Evolutionary conservation across 352 stramenopile genomes (phyloP).

Genomic region (Globisporangium cylindrosporum): DNA sequence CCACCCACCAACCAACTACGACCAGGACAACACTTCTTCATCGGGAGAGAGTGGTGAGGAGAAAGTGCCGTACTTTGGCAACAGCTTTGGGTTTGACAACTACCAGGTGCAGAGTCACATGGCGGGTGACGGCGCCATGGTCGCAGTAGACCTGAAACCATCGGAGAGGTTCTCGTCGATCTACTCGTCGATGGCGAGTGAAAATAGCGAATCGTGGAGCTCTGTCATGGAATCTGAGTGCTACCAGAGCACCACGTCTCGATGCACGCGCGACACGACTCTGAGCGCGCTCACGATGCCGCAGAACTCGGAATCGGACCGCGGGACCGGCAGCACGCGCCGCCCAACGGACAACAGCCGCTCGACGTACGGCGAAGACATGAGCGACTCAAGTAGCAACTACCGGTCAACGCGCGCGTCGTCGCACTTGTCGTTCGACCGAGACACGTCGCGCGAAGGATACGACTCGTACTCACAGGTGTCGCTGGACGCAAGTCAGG

Average conservation of each 20-base stretch:
- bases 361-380: slow-evolving; percentile 9
- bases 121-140: slow-evolving; percentile 9
- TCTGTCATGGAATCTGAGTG: slow-evolving; percentile 70
- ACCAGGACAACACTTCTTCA: slow-evolving; percentile 18
- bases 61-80: slow-evolving; percentile 15
- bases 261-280: slow-evolving; percentile 66
- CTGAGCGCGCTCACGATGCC: slow-evolving; percentile 56
- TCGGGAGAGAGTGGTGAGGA: slow-evolving; percentile 22
- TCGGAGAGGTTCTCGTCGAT: slow-evolving; percentile 34
- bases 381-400: slow-evolving; percentile 19
- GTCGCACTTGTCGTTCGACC: slow-evolving; percentile 8
- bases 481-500: neutral
- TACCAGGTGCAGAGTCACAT: slow-evolving; percentile 12
- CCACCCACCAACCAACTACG: slow-evolving; percentile 6
- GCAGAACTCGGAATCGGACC: slow-evolving; percentile 33
- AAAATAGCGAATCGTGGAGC: slow-evolving; percentile 65
- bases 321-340: neutral
- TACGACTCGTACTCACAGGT: slow-evolving; percentile 5
- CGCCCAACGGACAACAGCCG: neutral
- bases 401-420: slow-evolving; percentile 15
- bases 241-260: slow-evolving; percentile 34
- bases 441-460: slow-evolving; percentile 3
- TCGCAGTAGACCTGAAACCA: slow-evolving; percentile 21
- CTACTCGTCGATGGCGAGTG: slow-evolving; percentile 48
- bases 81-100: slow-evolving; percentile 19